Evolutionary conservation across 331 rosid species (phyloP).

Genomic region (Dryas integrifolia): DNA sequence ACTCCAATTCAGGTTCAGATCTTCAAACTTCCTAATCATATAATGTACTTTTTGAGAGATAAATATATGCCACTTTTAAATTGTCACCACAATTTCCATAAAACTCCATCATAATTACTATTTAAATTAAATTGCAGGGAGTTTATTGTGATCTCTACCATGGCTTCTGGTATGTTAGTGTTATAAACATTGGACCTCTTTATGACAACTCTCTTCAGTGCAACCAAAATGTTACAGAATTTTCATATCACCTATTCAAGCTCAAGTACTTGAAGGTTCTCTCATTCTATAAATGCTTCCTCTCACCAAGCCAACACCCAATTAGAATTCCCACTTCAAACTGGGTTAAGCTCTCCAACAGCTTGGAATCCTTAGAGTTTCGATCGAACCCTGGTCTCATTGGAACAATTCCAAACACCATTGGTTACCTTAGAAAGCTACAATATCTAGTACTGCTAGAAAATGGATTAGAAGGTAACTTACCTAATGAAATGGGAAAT

Average conservation of each 20-base stretch:
- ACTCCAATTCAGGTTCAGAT: constrained; percentile 33
- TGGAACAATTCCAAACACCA: constrained; percentile 24
- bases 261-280: constrained; percentile 27
- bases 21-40: too few relatives aligned
- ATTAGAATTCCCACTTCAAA: constrained; percentile 22
- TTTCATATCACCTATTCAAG: constrained; percentile 24
- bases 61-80: too few relatives aligned
- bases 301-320: background rate
- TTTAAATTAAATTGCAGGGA: constrained; percentile 18
- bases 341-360: constrained; percentile 31
- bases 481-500: constrained; percentile 26
- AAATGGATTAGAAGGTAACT: constrained; percentile 24
- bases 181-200: constrained; percentile 24
- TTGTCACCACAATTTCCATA: too few relatives aligned
- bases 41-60: too few relatives aligned
- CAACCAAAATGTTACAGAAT: constrained; percentile 11
- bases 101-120: too few relatives aligned
- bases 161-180: constrained; percentile 33
- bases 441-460: constrained; percentile 28
- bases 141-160: constrained; percentile 31
- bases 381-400: constrained; percentile 31
- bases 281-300: constrained; percentile 33
- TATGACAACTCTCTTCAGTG: constrained; percentile 32
- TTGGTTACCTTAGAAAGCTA: constrained; percentile 27
- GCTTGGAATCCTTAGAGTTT: constrained; percentile 31